These are phyloP conservation scores for Talaromyces islandicus DNA, from an alignment of 2,329 filamentous ascomycete species.

Conservation along the genomic window DNA sequence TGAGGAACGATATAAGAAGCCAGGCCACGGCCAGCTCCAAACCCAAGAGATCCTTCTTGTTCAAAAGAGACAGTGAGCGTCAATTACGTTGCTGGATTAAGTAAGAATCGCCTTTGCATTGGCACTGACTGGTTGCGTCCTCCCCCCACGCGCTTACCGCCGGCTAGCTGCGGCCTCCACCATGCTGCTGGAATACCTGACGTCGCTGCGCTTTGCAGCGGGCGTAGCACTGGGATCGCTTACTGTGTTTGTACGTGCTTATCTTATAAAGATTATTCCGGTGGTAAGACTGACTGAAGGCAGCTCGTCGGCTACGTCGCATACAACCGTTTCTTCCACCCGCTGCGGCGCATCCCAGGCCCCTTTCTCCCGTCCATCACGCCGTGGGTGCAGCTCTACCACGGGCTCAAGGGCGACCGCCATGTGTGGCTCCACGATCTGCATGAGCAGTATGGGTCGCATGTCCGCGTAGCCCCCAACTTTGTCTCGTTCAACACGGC, in stretches of 20 bases:
- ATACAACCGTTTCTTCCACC: slow-evolving; percentile 32
- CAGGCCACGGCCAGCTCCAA: background rate
- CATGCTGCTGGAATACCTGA: slow-evolving; percentile 8
- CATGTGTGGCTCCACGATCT: slow-evolving; percentile 67
- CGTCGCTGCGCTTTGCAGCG: slow-evolving; percentile 3
- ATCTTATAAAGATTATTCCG: background rate
- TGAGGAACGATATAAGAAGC: background rate
- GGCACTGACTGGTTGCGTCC: background rate
- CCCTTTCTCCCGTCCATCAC: slow-evolving; percentile 26
- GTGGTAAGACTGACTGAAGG: background rate
- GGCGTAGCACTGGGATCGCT: background rate
- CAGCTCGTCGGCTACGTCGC: slow-evolving; percentile 23
- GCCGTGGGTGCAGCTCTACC: slow-evolving; percentile 59
- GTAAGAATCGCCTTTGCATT: background rate
- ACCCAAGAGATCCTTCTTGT: background rate
- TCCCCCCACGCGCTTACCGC: background rate
- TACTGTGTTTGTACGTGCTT: slow-evolving; percentile 4
- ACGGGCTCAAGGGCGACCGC: slow-evolving; percentile 67
- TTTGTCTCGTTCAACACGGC: slow-evolving; percentile 70
- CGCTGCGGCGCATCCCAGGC: slow-evolving; percentile 26
- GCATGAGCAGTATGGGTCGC: slow-evolving; percentile 62
- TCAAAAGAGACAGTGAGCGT: background rate
- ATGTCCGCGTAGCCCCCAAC: slow-evolving; percentile 75
- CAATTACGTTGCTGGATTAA: background rate
- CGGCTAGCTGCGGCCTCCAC: background rate